Conservation (phyloP, 1,139 yeast species). For the Lodderomyces margitis region DNA sequence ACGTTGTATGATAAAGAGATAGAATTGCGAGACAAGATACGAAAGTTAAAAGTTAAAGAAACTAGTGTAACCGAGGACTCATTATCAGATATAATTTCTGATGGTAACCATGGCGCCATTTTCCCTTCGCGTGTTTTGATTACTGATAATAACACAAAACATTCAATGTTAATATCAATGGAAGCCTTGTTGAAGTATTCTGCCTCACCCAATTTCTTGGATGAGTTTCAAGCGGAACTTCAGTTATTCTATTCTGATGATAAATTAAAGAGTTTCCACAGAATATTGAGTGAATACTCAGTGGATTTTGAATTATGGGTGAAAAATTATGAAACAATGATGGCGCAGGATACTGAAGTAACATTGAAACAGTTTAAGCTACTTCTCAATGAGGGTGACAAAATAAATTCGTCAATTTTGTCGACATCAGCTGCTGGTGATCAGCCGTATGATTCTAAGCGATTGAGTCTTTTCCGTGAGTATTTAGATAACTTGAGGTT, state of each 20-base stretch:
- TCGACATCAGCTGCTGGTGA: constrained; percentile 13
- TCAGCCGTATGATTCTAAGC: constrained; percentile 13
- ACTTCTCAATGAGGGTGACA: constrained; percentile 56
- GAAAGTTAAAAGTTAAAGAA: constrained; percentile 33
- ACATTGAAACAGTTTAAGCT: constrained; percentile 45
- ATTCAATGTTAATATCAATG: constrained; percentile 42
- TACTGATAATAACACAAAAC: constrained; percentile 26
- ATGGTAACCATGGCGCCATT: constrained; percentile 46
- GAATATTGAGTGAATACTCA: constrained; percentile 35
- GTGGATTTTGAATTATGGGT: constrained; percentile 55
- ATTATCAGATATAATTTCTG: constrained; percentile 43
- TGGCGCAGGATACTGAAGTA: constrained; percentile 45
- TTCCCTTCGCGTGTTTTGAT: constrained; percentile 55
- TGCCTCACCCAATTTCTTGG: constrained; percentile 10
- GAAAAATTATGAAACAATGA: constrained; percentile 37
- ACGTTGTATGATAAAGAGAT: constrained; percentile 39
- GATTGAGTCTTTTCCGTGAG: constrained; percentile 18
- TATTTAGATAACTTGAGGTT: constrained; percentile 35
- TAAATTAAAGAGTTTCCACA: constrained; percentile 36
- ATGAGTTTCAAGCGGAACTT: constrained; percentile 32
- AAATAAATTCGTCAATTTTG: constrained; percentile 37
- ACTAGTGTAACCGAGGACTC: constrained; percentile 28
- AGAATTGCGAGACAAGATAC: constrained; percentile 33
- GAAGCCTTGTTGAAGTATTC: constrained; percentile 36
- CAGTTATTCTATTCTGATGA: constrained; percentile 54